phyloP scores from a whole-genome alignment of 805 yeast species.

The Schwanniomyces pseudopolymorphus region DNA sequence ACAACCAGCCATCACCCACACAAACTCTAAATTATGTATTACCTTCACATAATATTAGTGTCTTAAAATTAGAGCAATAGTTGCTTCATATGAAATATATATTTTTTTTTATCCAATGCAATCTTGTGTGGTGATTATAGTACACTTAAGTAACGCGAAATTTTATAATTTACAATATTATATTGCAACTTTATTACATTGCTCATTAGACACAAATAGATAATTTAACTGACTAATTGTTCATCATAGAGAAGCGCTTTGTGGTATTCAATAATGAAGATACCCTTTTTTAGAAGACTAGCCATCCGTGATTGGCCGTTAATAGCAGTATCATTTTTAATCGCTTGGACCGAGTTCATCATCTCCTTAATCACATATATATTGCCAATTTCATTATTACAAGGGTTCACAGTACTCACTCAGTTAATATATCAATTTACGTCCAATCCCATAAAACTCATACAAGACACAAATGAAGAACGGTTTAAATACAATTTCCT shows the following conservation, averaged over 20 bases:
- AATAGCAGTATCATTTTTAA: constrained; percentile 40
- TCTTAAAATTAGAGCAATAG: no score
- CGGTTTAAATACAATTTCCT: constrained; percentile 23
- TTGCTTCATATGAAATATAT: no score
- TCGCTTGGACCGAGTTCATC: constrained; percentile 52
- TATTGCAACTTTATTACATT: no score
- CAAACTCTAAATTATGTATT: no score
- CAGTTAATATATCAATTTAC: constrained; percentile 25
- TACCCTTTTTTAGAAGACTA: constrained; percentile 49
- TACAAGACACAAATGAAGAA: constrained; percentile 7
- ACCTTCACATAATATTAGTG: no score
- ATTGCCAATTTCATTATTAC: constrained; percentile 45
- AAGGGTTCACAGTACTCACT: constrained; percentile 30
- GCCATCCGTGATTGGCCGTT: constrained; percentile 51
- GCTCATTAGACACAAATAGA: no score
- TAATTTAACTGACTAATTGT: no score
- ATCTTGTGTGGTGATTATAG: no score
- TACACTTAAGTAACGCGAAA: no score
- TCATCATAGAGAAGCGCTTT: neutral
- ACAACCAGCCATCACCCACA: no score
- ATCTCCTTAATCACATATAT: constrained; percentile 43
- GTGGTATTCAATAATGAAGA: constrained; percentile 18
- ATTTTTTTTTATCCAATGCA: no score
- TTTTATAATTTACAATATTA: no score
- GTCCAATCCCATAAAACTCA: constrained; percentile 25